Evolutionary conservation across 495 filamentous ascomycete species (phyloP).

Genomic region (Pyronema domesticum): DNA sequence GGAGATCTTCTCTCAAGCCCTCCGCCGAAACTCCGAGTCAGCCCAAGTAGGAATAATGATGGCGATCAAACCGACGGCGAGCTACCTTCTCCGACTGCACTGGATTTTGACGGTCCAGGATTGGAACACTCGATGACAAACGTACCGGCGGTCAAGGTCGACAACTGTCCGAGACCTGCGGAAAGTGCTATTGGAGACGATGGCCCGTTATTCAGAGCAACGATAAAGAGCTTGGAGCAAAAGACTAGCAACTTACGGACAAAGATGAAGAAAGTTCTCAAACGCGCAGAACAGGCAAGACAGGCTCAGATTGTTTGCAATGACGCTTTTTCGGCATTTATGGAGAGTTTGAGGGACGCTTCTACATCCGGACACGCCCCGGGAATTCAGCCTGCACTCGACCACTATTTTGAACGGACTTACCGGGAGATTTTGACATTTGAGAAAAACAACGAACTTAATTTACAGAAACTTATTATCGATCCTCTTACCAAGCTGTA

Average conservation of each 20-base stretch:
- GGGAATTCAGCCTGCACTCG: constrained; percentile 83
- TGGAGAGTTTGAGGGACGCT: constrained; percentile 73
- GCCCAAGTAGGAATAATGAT: constrained; percentile 34
- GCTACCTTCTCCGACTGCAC: constrained; percentile 45
- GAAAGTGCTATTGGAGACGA: constrained; percentile 86
- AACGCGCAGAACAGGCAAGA: constrained; percentile 72
- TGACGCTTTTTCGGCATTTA: constrained; percentile 61
- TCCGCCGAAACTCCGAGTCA: constrained; percentile 58
- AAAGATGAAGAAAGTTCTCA: constrained; percentile 90
- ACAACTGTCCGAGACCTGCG: constrained; percentile 57
- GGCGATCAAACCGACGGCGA: constrained; percentile 35
- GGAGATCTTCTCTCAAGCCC: constrained; percentile 46
- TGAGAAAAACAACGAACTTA: constrained; percentile 63
- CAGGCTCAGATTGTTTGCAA: constrained; percentile 67
- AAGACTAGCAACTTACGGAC: constrained; percentile 88
- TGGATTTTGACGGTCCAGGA: constrained; percentile 30
- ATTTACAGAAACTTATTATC: constrained; percentile 82
- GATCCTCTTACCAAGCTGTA: constrained; percentile 86
- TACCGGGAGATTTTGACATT: constrained; percentile 76
- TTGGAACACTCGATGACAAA: constrained; percentile 29
- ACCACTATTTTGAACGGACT: constrained; percentile 97
- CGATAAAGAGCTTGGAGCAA: constrained; percentile 89
- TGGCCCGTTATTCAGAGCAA: constrained; percentile 87
- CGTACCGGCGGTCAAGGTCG: constrained; percentile 49
- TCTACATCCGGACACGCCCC: constrained; percentile 72